Base-by-base conservation (phyloP, 768 basidiomycete species). In the Pisolithus albus region DNA sequence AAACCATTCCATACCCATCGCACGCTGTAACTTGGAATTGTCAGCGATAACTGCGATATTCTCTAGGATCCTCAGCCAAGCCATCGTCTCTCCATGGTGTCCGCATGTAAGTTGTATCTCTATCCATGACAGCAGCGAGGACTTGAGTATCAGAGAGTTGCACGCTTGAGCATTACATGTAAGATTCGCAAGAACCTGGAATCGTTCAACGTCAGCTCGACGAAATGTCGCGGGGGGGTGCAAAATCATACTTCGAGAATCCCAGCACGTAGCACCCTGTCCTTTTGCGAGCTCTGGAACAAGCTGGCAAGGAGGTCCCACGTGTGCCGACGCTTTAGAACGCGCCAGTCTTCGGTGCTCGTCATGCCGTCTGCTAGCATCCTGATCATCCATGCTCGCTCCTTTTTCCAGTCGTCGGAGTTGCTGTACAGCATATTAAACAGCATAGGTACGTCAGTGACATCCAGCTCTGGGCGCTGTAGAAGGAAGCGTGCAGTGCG, bases 281-380 rank as follows among this genome's bases (percentile, higher is more conserved):
- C 88, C 3, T 70, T 66, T 41, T 71, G 64, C 0, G 80, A 80
- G 52, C 82, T 81, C 56, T 90, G 85, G 67, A 84, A 92, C 46
- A 93, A 63, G 52, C 87, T 90, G 1, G 91, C 86, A 2, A 95
- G 67, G 26, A 95, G 71, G 55, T 92, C 90, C 88, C 91, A 95
- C 0, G 89, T 91, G 61, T 92, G 88, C 24, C 93, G 71, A 42
- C 90, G 75, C 59, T 83, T 83, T 49, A 94, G 65, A 2, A 92
- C 77, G 30, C 75, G 75, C 92, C 93, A 96, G 60, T 97, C 93
- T 39, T 81, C 77, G 0, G 75, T 73, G 45, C 82, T 77, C 56
- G 75, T 75, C 79, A 91, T 84, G 0, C 89, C 90, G 54, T 95
- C 91, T 0, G 84, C 75, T 37, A 96, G 68, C 66, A 92, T 89